A percentile compares a stretch with the other conserved stretches of the same genome.
phyloP scores from a whole-genome alignment of 192 early-diverging fungal species.

The Backusella tarrabulga region DNA sequence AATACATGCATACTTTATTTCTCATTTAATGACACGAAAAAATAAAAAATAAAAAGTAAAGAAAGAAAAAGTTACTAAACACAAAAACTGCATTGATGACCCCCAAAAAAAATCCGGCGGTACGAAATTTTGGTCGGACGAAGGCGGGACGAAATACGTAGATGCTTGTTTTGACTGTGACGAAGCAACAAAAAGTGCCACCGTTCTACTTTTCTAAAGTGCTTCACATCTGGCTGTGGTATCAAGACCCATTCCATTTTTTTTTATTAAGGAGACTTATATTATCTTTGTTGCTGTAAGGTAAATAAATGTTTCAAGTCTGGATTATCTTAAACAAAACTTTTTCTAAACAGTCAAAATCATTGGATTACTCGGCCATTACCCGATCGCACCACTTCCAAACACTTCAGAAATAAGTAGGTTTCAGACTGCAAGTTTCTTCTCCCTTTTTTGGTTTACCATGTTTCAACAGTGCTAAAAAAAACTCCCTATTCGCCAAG shows the following conservation, averaged over 20 bases:
- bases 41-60: no score
- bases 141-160: no score
- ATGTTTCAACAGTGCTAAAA: not conserved
- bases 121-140: no score
- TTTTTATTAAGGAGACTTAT: not conserved
- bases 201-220: not conserved
- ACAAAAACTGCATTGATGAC: no score
- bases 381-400: not conserved
- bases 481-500: not conserved
- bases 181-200: not conserved
- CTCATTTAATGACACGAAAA: no score
- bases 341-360: not conserved
- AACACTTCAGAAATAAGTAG: not conserved
- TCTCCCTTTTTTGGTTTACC: not conserved
- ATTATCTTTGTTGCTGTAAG: not conserved
- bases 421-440: not conserved
- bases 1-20: no score
- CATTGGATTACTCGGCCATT: not conserved
- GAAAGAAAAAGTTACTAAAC: no score
- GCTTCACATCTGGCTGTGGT: not conserved
- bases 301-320: not conserved
- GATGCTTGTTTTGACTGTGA: not conserved
- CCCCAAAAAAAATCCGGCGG: no score
- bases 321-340: not conserved
- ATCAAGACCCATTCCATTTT: not conserved